Base-by-base conservation (phyloP, 176 grass and related monocot species). In the Oryza punctata region DNA sequence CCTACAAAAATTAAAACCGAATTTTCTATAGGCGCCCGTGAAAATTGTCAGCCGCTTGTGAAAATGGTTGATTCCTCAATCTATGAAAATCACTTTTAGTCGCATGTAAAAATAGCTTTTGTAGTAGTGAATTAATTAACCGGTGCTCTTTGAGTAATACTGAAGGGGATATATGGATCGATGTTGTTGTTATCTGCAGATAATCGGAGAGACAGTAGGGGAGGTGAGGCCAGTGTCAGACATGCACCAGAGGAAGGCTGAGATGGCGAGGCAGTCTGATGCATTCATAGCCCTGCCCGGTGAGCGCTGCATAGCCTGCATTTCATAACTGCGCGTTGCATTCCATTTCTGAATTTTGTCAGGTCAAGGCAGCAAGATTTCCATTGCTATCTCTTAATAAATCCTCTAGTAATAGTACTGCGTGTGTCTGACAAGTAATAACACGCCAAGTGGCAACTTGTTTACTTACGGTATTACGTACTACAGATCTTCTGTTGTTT, bases 221-320 rank as follows among this genome's bases (percentile, higher is more conserved):
- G 91, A 93, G 87, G 85, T 93, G 79, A 85, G 81, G 86, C 80
- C 85, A n/a, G 91, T 93, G 10, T 75, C 81, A 30, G 87, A 78
- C 70, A 93, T 93, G 91, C 91, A 93, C 81, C 91, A 93, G 76
- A 83, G 91, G 57, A 93, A 93, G 88, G 91, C 91, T 21, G 85
- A 93, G 81, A 93, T 93, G 91, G 84, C 91, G 7, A 82, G 77
- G 54, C 91, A 90, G 60, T 89, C 91, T 10, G 91, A 93, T 49
- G 91, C 91, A 40, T 93, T 93, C 83, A 82, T 90, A 63, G 91
- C 91, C 12, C 80, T 93, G 13, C 91, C 88, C 65, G 91, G 91
- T 93, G 5, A 64, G 35, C 3, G 1, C 65, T 33, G 29, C 59
- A 1, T 10, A 61, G 10, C 54, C 37, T 12, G 71, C 72, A 18